phyloP scores from a whole-genome alignment of 2,329 filamentous ascomycete genomes.

The Penicillium sp. region DNA sequence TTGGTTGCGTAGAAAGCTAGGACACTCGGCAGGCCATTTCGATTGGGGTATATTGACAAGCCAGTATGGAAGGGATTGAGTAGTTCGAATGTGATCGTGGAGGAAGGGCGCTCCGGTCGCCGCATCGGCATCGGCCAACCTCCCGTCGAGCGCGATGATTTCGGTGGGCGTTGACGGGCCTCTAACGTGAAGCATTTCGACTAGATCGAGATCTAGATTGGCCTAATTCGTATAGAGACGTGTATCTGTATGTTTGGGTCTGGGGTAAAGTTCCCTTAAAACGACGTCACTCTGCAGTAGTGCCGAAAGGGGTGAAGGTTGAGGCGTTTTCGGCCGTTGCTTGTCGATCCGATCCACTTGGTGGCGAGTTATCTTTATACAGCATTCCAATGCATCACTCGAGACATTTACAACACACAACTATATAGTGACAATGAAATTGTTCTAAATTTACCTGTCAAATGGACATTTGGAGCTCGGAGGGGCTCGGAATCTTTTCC shows the following conservation, averaged over 20 bases:
- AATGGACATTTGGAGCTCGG: no score
- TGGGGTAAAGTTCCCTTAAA: neutral
- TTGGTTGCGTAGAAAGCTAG: slow-evolving; percentile 64
- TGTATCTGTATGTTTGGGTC: neutral
- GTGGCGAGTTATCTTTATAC: slow-evolving; percentile 6
- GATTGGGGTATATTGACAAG: slow-evolving; percentile 70
- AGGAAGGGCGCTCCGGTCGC: slow-evolving; percentile 6
- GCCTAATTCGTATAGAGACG: neutral
- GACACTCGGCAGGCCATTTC: slow-evolving; percentile 66
- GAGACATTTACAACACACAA: no score
- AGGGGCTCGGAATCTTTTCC: no score
- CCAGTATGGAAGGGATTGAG: slow-evolving; percentile 65
- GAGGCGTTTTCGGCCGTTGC: slow-evolving; percentile 1
- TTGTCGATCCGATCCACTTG: slow-evolving; percentile 20
- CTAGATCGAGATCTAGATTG: neutral
- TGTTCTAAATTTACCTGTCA: no score
- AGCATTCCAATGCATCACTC: neutral
- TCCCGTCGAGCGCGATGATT: slow-evolving; percentile 26
- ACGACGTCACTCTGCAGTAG: slow-evolving; percentile 13
- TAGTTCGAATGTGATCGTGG: slow-evolving; percentile 8
- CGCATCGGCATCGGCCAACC: slow-evolving; percentile 16
- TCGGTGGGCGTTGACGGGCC: slow-evolving; percentile 21
- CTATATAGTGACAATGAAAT: neutral
- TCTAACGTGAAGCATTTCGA: slow-evolving; percentile 12
- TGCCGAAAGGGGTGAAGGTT: neutral